Base-by-base conservation (phyloP, 2,329 filamentous ascomycete genomes). In the Cladosporium colombiae region DNA sequence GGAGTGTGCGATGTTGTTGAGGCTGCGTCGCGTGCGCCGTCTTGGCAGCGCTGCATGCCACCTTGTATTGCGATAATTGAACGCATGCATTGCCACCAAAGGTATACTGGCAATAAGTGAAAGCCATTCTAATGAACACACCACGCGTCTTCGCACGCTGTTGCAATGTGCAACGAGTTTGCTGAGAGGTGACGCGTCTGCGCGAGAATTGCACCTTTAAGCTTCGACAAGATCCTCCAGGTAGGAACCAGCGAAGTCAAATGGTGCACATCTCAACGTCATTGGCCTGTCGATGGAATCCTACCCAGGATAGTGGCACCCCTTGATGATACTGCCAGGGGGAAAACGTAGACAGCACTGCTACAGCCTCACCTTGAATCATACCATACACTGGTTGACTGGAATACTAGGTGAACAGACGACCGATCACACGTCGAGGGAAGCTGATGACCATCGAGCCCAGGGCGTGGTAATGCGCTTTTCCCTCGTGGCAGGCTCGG, bases 171-270 rank as follows among this genome's bases (percentile, higher is more conserved):
- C 40, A 10, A 21, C 5, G n/a, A 21, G 2, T 4, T 21, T 53
- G 50, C 27, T 55, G 52, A 55, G 29, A 16, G 35, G 61, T 63
- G 61, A 63, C 61, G 61, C 50, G 61, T 50, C 61, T 25, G 33
- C 50, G 61, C 37, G 61, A 55, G 50, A 63, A 29, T 16, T 10
- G 29, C 11, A 21, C 3, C n/a, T 21, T 56, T 40, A 63, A 63
- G 61, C 50, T 63, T 46, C 25, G 18, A 25, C 31, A 44, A 23
- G 49, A 18, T 6, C 13, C 21, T 21, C 23, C 56, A 63, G 50
- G 31, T 40, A n/a, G 8, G n/a, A 44, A 14, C 60, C 60, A 46
- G 14, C 18, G 33, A 56, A 63, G 50, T 56, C 61, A 56, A 63
- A 56, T 40, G 35, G 35, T 37, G n/a, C 25, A 13, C n/a, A 18